Base-by-base conservation (phyloP, 2,329 filamentous ascomycete species). In the Epichloe brachyelytri region DNA sequence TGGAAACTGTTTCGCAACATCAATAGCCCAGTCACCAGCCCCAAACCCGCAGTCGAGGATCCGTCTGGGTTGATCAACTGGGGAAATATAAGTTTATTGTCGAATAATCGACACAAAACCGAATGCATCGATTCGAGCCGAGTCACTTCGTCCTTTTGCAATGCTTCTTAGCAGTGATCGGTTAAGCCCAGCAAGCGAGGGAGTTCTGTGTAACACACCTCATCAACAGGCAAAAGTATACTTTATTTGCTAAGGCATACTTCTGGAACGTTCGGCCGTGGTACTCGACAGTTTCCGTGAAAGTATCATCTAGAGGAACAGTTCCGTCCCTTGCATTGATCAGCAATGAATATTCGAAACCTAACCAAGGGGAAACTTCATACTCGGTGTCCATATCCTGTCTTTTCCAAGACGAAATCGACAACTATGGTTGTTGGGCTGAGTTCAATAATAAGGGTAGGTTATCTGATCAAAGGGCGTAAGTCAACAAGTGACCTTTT, bases 31-130 rank as follows among this genome's bases (percentile, higher is more conserved):
- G 46, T 79, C 72, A 40, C 75, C 84, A n/a, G 80, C 74, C 40
- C 85, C 85, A 64, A 80, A 85, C 0, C 85, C 85, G 58, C 83
- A 88, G 52, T 89, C 85, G 30, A 89, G 71, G 41, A 88, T 75
- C 59, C 75, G 76, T 57, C 70, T 69, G 22, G 78, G 76, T 30
- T 72, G 69, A 43, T 63, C 66, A 46, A 87, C 68, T 5, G 82
- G 82, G n/a, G 85, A 54, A 88, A 86, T 59, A 88, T 77, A 26
- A 86, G 70, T 56, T 80, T 75, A 53, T 76, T 69, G 56, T 88
- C 82, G 62, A 88, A 87, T 49, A 85, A 69, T 56, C 68, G 74
- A 54, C 71, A 74, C 56, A 88, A 75, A 19, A 86, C 73, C 43
- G 70, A 68, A 62, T 88, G 82, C 65, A 83, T 76, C 51, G 77